A percentile compares a stretch with the other conserved stretches of the same genome.
phyloP scores from a whole-genome alignment of 2,329 filamentous ascomycete genomes.

The Ophioceras dolichostomum region DNA sequence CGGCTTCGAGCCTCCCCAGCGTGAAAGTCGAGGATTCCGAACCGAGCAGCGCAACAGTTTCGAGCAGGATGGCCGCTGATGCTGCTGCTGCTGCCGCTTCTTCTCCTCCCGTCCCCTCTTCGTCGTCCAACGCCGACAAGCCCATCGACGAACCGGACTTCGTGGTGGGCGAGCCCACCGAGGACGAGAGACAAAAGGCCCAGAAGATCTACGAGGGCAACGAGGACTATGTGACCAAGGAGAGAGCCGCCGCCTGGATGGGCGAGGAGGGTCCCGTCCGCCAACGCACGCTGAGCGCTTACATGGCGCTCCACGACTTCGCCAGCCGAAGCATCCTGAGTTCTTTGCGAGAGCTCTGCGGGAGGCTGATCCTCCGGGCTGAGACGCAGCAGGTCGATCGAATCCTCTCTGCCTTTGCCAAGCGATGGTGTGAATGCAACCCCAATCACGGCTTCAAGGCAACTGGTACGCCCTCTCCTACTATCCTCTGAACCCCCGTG shows the following conservation, averaged over 20 bases:
- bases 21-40: slow-evolving; percentile 25
- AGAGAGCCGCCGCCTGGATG: slow-evolving; percentile 76
- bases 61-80: slow-evolving; percentile 20
- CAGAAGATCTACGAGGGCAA: slow-evolving; percentile 73
- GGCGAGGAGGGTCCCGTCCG: slow-evolving; percentile 58
- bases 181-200: slow-evolving; percentile 66
- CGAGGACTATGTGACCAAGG: slow-evolving; percentile 68
- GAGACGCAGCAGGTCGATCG: slow-evolving; percentile 97
- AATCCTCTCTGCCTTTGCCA: slow-evolving; percentile 79
- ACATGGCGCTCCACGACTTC: slow-evolving; percentile 91
- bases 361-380: slow-evolving; percentile 68
- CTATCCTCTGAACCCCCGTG: background rate
- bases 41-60: slow-evolving; percentile 16
- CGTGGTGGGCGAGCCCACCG: slow-evolving; percentile 44
- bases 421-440: slow-evolving; percentile 89
- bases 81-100: no score
- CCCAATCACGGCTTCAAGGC: slow-evolving; percentile 86
- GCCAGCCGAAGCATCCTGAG: slow-evolving; percentile 66
- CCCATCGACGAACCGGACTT: slow-evolving; percentile 46
- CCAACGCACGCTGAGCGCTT: slow-evolving; percentile 54
- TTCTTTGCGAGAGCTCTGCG: slow-evolving; percentile 70
- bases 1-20: slow-evolving; percentile 24
- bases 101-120: slow-evolving; percentile 6
- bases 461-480: slow-evolving; percentile 43
- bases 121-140: slow-evolving; percentile 18